phyloP scores from a whole-genome alignment of 352 stramenopile species.

The Phytophthora pinifolia region DNA sequence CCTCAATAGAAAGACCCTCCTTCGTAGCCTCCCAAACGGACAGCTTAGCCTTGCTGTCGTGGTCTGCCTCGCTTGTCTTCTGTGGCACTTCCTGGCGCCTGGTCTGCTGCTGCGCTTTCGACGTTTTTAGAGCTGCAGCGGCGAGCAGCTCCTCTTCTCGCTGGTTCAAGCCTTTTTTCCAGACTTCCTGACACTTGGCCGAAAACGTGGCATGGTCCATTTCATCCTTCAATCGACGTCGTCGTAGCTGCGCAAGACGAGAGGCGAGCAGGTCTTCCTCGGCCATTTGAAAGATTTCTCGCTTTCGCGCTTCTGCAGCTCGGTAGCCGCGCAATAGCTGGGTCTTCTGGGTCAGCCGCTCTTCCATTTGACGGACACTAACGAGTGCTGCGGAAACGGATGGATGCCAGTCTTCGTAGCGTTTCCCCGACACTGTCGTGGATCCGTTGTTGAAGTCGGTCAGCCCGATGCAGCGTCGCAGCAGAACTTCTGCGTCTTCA shows the following conservation, averaged over 20 bases:
- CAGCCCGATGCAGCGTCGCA: constrained; percentile 46
- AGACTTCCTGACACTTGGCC: constrained; percentile 39
- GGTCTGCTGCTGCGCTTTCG: constrained; percentile 13
- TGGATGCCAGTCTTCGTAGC: constrained; percentile 55
- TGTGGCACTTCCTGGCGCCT: constrained; percentile 19
- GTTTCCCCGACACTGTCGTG: constrained; percentile 35
- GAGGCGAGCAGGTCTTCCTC: constrained; percentile 39
- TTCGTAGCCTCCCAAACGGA: constrained; percentile 72
- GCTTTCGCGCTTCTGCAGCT: constrained; percentile 25
- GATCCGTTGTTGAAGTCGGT: constrained; percentile 47
- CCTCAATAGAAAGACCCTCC: constrained; percentile 48
- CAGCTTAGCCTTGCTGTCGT: constrained; percentile 39
- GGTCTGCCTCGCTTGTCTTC: too few relatives aligned
- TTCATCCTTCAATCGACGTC: constrained; percentile 19
- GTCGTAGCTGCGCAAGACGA: constrained; percentile 17
- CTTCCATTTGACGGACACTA: constrained; percentile 35
- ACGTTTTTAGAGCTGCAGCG: constrained; percentile 1
- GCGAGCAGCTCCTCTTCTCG: constrained; percentile 30
- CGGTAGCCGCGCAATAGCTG: constrained; percentile 38
- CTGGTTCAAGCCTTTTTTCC: constrained; percentile 41
- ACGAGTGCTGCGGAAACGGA: constrained; percentile 31
- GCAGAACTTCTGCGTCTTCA: constrained; percentile 24
- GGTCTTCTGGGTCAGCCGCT: constrained; percentile 37
- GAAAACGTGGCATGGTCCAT: constrained; percentile 30
- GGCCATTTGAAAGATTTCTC: constrained; percentile 39